These are phyloP conservation scores for Epichloe aotearoae DNA, from an alignment of 2,329 filamentous ascomycete species.

Conservation along the genomic window DNA sequence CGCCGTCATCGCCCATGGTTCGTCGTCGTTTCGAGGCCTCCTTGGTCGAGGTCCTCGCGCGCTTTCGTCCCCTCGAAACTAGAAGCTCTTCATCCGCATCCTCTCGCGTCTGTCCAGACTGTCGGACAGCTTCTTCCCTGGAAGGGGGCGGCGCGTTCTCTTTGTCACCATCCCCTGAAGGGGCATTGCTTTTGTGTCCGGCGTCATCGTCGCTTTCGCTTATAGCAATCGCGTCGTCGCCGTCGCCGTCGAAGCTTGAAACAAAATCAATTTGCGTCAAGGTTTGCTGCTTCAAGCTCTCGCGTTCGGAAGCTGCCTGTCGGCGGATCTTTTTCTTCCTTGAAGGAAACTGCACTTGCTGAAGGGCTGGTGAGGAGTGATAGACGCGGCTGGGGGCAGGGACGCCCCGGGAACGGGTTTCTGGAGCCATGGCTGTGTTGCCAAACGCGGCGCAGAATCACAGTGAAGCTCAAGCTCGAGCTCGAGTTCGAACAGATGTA, in stretches of 20 bases:
- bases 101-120: not conserved
- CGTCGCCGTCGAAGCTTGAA: conserved; percentile 20
- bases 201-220: conserved; percentile 15
- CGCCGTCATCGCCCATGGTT: conserved; percentile 2
- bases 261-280: conserved; percentile 30
- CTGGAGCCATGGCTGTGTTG: conserved; percentile 9
- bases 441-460: not conserved
- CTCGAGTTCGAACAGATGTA: not conserved
- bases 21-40: not conserved
- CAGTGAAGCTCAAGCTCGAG: not conserved
- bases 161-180: conserved; percentile 2
- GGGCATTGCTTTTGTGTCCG: not conserved
- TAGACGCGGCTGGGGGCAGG: conserved; percentile 25
- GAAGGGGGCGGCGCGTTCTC: conserved; percentile 7
- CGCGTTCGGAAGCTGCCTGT: conserved; percentile 18
- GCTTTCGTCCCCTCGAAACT: conserved; percentile 13
- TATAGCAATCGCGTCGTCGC: conserved; percentile 11
- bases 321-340: conserved; percentile 22
- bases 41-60: not conserved
- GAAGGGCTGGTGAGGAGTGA: conserved; percentile 22
- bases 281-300: conserved; percentile 25
- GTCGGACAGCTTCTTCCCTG: not conserved
- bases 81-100: conserved; percentile 12
- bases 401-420: conserved; percentile 25
- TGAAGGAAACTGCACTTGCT: conserved; percentile 26